Percentiles rank a stretch among this genome's conserved stretches.
phyloP scores from a whole-genome alignment of 257 asterid species.

The Plantago ovata region DNA sequence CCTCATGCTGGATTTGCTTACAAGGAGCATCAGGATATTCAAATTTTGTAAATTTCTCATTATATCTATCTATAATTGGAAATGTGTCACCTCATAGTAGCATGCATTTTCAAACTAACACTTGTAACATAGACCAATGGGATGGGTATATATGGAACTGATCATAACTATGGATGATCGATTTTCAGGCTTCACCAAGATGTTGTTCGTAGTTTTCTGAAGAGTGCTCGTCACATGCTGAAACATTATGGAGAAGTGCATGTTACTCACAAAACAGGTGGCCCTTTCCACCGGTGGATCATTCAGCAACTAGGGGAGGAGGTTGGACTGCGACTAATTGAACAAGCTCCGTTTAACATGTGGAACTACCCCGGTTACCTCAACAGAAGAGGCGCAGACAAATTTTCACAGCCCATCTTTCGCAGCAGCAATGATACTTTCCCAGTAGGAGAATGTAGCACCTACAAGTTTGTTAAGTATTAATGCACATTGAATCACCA shows the following conservation, averaged over 20 bases:
- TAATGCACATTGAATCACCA: no score
- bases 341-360: not conserved
- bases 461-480: no score
- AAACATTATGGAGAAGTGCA: slow-evolving; percentile 28
- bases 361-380: slow-evolving; percentile 27
- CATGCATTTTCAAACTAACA: no score
- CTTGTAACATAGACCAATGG: not conserved
- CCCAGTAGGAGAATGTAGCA: slow-evolving; percentile 30
- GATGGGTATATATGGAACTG: not conserved
- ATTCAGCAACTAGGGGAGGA: slow-evolving; percentile 19
- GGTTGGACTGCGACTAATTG: slow-evolving; percentile 17
- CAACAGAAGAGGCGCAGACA: slow-evolving; percentile 29
- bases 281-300: slow-evolving; percentile 25
- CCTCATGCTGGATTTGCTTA: slow-evolving; percentile 27
- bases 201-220: slow-evolving; percentile 27
- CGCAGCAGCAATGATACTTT: slow-evolving; percentile 4
- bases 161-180: not conserved
- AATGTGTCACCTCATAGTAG: no score
- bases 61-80: no score
- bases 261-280: slow-evolving; percentile 28
- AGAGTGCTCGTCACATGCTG: slow-evolving; percentile 22
- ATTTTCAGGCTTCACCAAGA: slow-evolving; percentile 26
- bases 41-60: slow-evolving; percentile 21
- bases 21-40: not conserved
- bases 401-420: no score